Percentiles rank a stretch among this genome's conserved stretches.
These are phyloP conservation scores for Lepiota venenata DNA, from an alignment of 768 basidiomycete genomes.

Conservation along the genomic window DNA sequence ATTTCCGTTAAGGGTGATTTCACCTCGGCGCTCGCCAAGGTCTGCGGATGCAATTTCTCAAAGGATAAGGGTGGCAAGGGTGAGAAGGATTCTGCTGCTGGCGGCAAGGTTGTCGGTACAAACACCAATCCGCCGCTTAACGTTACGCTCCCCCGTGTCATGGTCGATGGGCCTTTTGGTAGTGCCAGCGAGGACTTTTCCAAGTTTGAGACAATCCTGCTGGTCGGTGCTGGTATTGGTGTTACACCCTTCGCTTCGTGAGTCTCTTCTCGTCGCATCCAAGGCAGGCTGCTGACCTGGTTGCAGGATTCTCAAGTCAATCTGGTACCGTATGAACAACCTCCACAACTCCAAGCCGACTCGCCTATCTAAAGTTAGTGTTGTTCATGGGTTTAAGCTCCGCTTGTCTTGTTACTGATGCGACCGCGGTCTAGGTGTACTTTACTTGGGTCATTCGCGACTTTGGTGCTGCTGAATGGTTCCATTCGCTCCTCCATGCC, in stretches of 20 bases:
- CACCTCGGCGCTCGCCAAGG: conserved; percentile 75
- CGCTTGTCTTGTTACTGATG: background rate
- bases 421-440: conserved; percentile 48
- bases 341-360: conserved; percentile 72
- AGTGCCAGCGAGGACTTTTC: conserved; percentile 89
- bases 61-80: conserved; percentile 50
- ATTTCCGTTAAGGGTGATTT: conserved; percentile 93
- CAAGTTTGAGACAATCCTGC: conserved; percentile 83
- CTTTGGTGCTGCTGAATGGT: conserved; percentile 88
- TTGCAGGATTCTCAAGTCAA: conserved; percentile 75
- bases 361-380: conserved; percentile 71
- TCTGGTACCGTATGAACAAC: conserved; percentile 97
- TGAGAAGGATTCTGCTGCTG: conserved; percentile 37
- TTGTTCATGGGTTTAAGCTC: background rate
- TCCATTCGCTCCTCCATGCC: conserved; percentile 89
- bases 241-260: conserved; percentile 96
- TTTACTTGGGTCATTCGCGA: conserved; percentile 97
- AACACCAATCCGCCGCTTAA: conserved; percentile 58
- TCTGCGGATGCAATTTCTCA: conserved; percentile 78
- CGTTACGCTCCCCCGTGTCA: conserved; percentile 80
- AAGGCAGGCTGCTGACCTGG: background rate
- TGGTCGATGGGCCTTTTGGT: conserved; percentile 97
- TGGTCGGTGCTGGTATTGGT: conserved; percentile 94
- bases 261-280: too few species aligned
- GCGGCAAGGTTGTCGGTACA: conserved; percentile 61